These are phyloP conservation scores for Clonostachys rhizophaga DNA, from an alignment of 2,329 filamentous ascomycete genomes.

Conservation along the genomic window DNA sequence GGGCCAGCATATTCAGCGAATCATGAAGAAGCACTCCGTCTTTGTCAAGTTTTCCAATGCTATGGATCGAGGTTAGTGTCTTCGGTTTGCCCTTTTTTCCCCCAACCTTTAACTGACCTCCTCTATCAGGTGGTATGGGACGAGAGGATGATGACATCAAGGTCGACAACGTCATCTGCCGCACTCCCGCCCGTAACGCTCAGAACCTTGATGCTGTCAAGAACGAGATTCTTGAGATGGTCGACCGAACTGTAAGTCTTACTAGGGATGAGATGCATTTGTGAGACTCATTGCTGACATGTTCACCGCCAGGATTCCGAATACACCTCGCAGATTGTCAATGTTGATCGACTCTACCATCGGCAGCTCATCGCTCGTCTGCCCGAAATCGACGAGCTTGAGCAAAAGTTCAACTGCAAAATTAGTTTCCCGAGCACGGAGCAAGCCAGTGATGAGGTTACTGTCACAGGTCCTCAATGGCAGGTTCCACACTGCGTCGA, in stretches of 20 bases:
- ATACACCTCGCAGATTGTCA: slow-evolving; percentile 90
- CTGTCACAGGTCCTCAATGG: slow-evolving; percentile 94
- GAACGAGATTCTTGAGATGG: slow-evolving; percentile 99
- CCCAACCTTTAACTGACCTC: too few species aligned
- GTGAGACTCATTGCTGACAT: slow-evolving; percentile 1
- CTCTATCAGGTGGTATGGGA: slow-evolving; percentile 54
- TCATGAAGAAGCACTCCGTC: slow-evolving; percentile 99
- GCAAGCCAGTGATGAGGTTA: slow-evolving; percentile 93
- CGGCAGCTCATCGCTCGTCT: slow-evolving; percentile 88
- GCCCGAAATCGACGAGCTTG: slow-evolving; percentile 84
- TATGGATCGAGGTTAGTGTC: slow-evolving; percentile 75
- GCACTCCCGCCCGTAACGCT: slow-evolving; percentile 92
- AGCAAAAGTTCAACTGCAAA: slow-evolving; percentile 99
- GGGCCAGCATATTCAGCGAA: slow-evolving; percentile 96
- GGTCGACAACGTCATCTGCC: slow-evolving; percentile 98
- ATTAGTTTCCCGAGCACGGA: slow-evolving; percentile 98
- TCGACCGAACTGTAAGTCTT: slow-evolving; percentile 76
- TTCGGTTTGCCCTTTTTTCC: too few species aligned
- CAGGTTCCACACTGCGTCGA: slow-evolving; percentile 97
- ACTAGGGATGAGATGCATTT: background rate
- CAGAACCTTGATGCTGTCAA: slow-evolving; percentile 96
- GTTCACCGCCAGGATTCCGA: slow-evolving; percentile 69
- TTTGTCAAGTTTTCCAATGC: slow-evolving; percentile 99
- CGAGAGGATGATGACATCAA: slow-evolving; percentile 98
- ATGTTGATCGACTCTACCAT: slow-evolving; percentile 92